Percentiles rank a stretch among this genome's conserved stretches.
phyloP scores from a whole-genome alignment of 768 basidiomycete genomes.

The Amylocystis lapponica region DNA sequence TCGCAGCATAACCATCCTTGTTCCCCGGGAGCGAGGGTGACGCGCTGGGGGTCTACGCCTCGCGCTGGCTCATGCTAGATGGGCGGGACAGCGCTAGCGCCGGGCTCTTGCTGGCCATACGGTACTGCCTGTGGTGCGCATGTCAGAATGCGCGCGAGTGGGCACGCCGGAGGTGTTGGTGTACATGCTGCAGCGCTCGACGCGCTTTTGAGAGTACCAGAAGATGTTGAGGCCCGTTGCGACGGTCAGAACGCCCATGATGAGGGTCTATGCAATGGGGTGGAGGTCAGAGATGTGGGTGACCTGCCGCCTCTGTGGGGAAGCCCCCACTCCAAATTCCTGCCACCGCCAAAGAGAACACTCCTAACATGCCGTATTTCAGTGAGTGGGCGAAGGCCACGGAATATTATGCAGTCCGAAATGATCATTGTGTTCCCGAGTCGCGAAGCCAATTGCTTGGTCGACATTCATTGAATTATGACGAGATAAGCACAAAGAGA shows the following conservation, averaged over 20 bases:
- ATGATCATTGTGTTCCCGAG: too few species aligned
- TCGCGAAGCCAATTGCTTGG: too few species aligned
- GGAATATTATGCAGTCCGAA: too few species aligned
- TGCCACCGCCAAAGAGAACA: too few species aligned
- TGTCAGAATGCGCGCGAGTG: not conserved
- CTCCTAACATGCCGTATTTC: too few species aligned
- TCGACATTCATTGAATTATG: too few species aligned
- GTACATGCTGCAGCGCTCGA: slow-evolving; percentile 2
- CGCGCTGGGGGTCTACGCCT: not conserved
- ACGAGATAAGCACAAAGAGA: too few species aligned
- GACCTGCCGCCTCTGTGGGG: too few species aligned
- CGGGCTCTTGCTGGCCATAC: slow-evolving; percentile 4
- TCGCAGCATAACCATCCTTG: not conserved
- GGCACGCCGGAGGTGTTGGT: slow-evolving; percentile 6
- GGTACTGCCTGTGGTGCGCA: slow-evolving; percentile 5
- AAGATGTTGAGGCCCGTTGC: slow-evolving; percentile 8
- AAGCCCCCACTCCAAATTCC: too few species aligned
- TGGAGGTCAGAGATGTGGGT: too few species aligned
- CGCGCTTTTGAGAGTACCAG: slow-evolving; percentile 10
- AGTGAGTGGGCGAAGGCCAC: too few species aligned
- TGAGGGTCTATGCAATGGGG: too few species aligned
- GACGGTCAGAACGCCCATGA: slow-evolving; percentile 5
- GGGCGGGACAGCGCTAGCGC: slow-evolving; percentile 1
- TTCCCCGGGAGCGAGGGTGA: not conserved
- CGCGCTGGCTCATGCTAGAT: not conserved